phyloP scores from a whole-genome alignment of 2,329 filamentous ascomycete genomes.

The Piedraia hortae region DNA sequence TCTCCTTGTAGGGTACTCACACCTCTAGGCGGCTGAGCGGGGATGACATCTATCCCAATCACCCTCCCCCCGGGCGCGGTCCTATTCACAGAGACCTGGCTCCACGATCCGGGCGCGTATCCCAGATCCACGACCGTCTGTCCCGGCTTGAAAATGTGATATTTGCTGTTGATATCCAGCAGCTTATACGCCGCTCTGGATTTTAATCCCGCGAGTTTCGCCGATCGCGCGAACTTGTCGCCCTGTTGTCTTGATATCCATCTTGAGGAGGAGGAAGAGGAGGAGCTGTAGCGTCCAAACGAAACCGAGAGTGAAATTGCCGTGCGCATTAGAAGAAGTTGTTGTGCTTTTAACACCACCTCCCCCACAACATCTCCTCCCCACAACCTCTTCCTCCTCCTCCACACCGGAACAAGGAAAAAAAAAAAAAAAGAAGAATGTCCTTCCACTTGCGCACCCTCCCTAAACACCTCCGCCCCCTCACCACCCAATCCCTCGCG shows the following conservation, averaged over 20 bases:
- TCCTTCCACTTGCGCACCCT: no score
- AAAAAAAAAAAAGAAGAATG: no score
- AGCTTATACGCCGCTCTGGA: constrained; percentile 86
- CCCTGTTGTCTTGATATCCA: constrained; percentile 59
- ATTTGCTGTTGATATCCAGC: constrained; percentile 62
- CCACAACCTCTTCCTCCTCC: no score
- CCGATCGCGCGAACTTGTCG: constrained; percentile 47
- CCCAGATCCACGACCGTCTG: constrained; percentile 79
- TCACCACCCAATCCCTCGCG: no score
- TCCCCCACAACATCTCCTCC: no score
- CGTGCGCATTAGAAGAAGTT: no score
- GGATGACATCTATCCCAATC: constrained; percentile 80
- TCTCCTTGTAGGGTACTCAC: constrained; percentile 92
- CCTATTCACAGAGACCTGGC: constrained; percentile 52
- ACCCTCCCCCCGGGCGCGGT: constrained; percentile 47
- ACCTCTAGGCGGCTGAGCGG: constrained; percentile 66
- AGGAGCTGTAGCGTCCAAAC: no score
- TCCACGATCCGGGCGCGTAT: constrained; percentile 43
- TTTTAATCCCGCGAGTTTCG: constrained; percentile 55
- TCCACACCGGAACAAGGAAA: no score
- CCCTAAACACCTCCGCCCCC: no score
- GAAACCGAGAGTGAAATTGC: no score
- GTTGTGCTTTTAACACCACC: no score
- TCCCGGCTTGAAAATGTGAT: constrained; percentile 48
- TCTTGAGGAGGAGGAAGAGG: constrained; percentile 33